Conservation (phyloP, 768 basidiomycete genomes). For the Melanogaster broomeanus region DNA sequence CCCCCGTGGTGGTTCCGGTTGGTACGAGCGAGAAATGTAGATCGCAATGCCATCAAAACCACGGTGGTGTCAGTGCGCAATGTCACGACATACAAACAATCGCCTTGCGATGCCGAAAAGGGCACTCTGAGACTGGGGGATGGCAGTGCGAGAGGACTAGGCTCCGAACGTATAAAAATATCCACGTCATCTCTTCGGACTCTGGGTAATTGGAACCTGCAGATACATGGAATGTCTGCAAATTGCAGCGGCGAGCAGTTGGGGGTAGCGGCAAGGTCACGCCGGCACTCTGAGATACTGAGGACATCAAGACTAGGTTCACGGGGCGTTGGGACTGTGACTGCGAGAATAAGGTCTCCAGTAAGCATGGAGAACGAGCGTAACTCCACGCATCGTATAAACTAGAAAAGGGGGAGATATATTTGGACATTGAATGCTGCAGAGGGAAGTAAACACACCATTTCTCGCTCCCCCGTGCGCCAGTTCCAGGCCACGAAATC, state of each 20-base stretch:
- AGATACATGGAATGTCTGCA: slow-evolving; percentile 1
- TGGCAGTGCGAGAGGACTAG: slow-evolving; percentile 12
- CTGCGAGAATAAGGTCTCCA: slow-evolving; percentile 7
- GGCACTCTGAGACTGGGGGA: background rate
- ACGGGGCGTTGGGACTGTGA: background rate
- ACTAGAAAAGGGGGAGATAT: background rate
- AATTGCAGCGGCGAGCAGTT: background rate
- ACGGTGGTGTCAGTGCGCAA: background rate
- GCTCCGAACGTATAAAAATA: slow-evolving; percentile 23
- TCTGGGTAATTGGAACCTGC: slow-evolving; percentile 14
- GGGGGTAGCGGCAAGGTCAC: background rate
- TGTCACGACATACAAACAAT: slow-evolving; percentile 23
- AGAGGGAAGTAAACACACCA: slow-evolving; percentile 4
- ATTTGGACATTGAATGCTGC: background rate
- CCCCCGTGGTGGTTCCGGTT: background rate
- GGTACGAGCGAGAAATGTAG: background rate
- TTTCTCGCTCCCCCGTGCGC: slow-evolving; percentile 16
- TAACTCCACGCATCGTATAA: slow-evolving; percentile 7
- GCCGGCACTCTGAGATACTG: background rate
- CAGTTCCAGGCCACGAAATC: slow-evolving; percentile 23
- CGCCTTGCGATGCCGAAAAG: slow-evolving; percentile 3
- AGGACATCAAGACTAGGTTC: background rate
- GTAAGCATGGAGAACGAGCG: slow-evolving; percentile 26
- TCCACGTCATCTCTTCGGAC: background rate
- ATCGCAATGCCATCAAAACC: background rate